Conservation (phyloP, 1,139 yeast genomes). For the Tardiomyces digboiensis region DNA sequence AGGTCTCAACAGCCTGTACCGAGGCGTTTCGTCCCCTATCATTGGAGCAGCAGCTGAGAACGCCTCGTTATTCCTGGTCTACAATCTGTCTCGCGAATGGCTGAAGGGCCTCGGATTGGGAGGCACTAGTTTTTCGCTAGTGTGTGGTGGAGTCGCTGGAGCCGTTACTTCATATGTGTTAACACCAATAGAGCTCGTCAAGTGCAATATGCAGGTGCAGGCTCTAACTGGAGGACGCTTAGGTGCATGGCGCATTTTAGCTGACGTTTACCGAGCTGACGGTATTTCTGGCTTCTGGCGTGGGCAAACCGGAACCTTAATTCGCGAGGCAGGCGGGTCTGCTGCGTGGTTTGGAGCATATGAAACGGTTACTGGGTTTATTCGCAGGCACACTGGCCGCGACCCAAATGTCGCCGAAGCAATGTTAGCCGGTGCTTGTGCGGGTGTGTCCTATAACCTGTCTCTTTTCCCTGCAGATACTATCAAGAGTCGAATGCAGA, state of each 20-base stretch:
- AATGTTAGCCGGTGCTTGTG: constrained; percentile 71
- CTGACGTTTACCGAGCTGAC: constrained; percentile 33
- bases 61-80: constrained; percentile 59
- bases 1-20: constrained; percentile 56
- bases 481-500: constrained; percentile 80
- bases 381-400: constrained; percentile 15
- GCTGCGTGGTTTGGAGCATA: constrained; percentile 93
- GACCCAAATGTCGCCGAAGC: constrained; percentile 41
- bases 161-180: constrained; percentile 72
- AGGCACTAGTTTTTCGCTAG: constrained; percentile 21
- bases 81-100: constrained; percentile 32
- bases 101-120: constrained; percentile 5
- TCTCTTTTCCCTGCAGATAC: constrained; percentile 88
- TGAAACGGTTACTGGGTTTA: constrained; percentile 41
- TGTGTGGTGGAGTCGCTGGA: constrained; percentile 79
- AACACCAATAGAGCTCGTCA: constrained; percentile 84
- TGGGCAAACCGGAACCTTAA: constrained; percentile 76
- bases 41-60: constrained; percentile 85
- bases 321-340: constrained; percentile 84
- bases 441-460: constrained; percentile 75
- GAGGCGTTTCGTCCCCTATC: constrained; percentile 68
- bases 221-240: constrained; percentile 25
- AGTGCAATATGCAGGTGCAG: constrained; percentile 82
- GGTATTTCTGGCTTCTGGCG: constrained; percentile 71
- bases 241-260: constrained; percentile 23